Base-by-base conservation (phyloP, 495 filamentous ascomycete species). In the Aspergillus haitiensis region DNA sequence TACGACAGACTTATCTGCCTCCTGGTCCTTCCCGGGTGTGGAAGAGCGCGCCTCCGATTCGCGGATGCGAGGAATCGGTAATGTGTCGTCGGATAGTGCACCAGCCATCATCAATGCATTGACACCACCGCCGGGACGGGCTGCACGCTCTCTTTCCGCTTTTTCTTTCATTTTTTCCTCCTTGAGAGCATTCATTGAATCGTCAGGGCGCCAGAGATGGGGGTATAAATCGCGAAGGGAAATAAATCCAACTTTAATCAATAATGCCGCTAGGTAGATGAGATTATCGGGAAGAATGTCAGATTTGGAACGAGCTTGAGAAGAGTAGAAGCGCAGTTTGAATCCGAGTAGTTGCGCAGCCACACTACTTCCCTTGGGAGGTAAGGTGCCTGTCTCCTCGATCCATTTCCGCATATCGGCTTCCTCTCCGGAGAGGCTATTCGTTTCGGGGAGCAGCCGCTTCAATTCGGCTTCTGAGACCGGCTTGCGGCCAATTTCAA, bases 211-310 rank as follows among this genome's bases (percentile, higher is more conserved):
- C 82, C 91, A 93, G 5, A 98, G 86, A 67, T 98, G 95, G 37
- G 93, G 87, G 70, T 97, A 97, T 18, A 99, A 77, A 66, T 98
- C 94, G 40, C 85, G 83, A 3, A 99, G 78, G n/a, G 93, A 96
- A 59, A 99, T 92, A 71, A 99, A 98, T 21, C 95, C 95, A 50
- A 96, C 88, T 72, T 98, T 98, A 74, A 99, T 97, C 40, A 99
- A 83, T 31, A 98, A 77, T 0, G 95, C 91, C 2, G 91, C 86
- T 7, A 98, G 84, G 60, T 92, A 93, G 48, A 97, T 89, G 11
- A 99, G 81, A 65, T 98, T 98, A 46, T 92, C 86, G 0, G 95
- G 93, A 6, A 97, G 77, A 10, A 81, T 74, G 63, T 95, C 92
- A 6, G 82, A 81, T 12, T 82, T 74, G 44, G 84, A 79, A 36